Base-by-base conservation (phyloP, 768 basidiomycete genomes). In the Panus rudis region DNA sequence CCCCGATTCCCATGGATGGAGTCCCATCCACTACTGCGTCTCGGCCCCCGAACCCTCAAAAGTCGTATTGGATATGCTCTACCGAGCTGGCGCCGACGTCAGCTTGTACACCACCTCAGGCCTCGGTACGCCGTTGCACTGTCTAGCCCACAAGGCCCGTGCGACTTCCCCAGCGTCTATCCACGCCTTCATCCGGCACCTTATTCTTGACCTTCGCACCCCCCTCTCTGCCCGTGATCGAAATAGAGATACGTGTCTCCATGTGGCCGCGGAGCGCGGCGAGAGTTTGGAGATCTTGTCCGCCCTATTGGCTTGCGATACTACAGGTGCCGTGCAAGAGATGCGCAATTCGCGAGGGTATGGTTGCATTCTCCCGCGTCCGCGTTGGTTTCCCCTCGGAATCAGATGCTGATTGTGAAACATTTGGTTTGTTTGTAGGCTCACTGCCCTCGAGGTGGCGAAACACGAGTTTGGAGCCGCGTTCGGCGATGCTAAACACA, bases 201-300 rank as follows among this genome's bases (percentile, higher is more conserved):
- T 88, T 44, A 71, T 88, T 26, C 68, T 69, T 43, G 79, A 85
- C 55, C 75, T 88, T 23, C 76, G 74, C 23, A 79, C 81, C 5
- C 84, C 86, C 0, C 58, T 89, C 31, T 69, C 75, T 22, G 81
- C 85, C 16, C 64, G 69, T 35, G 83, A 88, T 59, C 73, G 64
- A 49, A 62, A 80, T 41, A 76, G 78, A 50, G 84, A 89, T 55
- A 88, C 86, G 3, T 86, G 84, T 66, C 69, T 89, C 39, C 86
- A 89, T 65, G 66, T 86, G 47, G 85, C 84, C 37, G 86, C 86
- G 11, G 84, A 86, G 53, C 75, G 76, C 50, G 86, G 85, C 35
- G 65, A 72, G 42, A 84, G 73, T 59, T 63, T 79, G 16, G 78
- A 81, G 41, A 60, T 87, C 16, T 61, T 88, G 31, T 66, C 69